These are phyloP conservation scores for Helianthus annuus DNA, from an alignment of 129 eudicot species.

Conservation along the genomic window HanXRQr2.0-SUNRISE NC_035446.2:115512659-115513158, in stretches of 20 bases:
- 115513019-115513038: constrained; percentile 56
- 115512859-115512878: not conserved
- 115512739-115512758: not conserved
- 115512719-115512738: constrained; percentile 35
- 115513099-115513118: not conserved
- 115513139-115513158: not conserved
- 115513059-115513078: constrained; percentile 87
- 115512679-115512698: not conserved
- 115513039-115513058: constrained; percentile 56
- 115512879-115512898: constrained; percentile 17
- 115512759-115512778: not conserved
- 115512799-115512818: constrained; percentile 88
- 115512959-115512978: constrained; percentile 88
- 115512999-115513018: constrained; percentile 58
- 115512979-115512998: constrained; percentile 85
- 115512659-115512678: not conserved
- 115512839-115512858: constrained; percentile 68
- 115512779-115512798: constrained; percentile 26
- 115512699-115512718: not conserved
- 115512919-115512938: not conserved
- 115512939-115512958: constrained; percentile 77
- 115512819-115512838: constrained; percentile 77
- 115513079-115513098: constrained; percentile 55
- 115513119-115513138: not conserved
- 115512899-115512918: constrained; percentile 15